phyloP scores from a whole-genome alignment of 1,284 basidiomycete species.

The Trametes pubescens region DNA sequence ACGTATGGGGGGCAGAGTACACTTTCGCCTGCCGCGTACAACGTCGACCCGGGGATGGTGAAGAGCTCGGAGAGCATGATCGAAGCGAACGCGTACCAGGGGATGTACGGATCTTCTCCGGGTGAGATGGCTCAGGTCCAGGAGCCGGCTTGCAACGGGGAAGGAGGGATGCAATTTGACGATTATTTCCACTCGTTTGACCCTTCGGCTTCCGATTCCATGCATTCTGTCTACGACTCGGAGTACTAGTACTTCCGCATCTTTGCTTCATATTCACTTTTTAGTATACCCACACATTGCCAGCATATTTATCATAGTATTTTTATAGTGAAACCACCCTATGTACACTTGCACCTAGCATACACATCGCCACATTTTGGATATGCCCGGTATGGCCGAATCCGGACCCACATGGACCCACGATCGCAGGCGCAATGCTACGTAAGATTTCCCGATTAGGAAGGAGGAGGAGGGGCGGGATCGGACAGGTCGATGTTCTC shows the following conservation, averaged over 20 bases:
- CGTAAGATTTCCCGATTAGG: conserved; percentile 13
- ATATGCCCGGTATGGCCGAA: conserved; percentile 9
- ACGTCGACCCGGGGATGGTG: neutral
- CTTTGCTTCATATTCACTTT: neutral
- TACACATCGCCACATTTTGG: neutral
- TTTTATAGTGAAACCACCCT: too few species aligned
- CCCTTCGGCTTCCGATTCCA: neutral
- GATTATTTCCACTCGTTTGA: conserved; percentile 14
- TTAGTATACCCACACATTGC: neutral
- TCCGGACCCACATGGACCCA: conserved; percentile 30
- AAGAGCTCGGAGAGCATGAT: conserved; percentile 16
- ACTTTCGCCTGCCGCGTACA: neutral
- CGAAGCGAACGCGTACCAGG: neutral
- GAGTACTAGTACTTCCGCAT: neutral
- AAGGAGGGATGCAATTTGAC: conserved; percentile 12
- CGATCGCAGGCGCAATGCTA: conserved; percentile 12
- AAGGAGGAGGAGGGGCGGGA: conserved; percentile 9
- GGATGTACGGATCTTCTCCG: neutral
- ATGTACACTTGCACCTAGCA: too few species aligned
- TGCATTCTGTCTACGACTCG: neutral
- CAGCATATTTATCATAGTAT: neutral
- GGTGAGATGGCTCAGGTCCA: neutral
- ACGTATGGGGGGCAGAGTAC: neutral
- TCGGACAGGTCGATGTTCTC: conserved; percentile 12
- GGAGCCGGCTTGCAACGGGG: neutral